phyloP scores from a whole-genome alignment of 2,329 filamentous ascomycete genomes.

The Escovopsis sp. region DNA sequence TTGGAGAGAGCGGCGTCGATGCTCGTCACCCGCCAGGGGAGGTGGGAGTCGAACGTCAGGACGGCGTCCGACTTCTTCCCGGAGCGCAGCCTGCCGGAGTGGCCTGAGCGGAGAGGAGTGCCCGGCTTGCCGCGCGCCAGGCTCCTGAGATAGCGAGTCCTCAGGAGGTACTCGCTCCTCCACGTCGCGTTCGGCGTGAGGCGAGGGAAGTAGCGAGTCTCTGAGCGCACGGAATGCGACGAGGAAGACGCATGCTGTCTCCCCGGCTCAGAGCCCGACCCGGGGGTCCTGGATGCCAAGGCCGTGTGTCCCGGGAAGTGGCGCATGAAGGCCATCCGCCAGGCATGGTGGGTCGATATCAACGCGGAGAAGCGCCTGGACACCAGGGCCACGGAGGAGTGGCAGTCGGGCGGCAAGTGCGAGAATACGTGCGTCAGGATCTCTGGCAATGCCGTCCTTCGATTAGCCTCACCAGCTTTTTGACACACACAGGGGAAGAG shows the following conservation, averaged over 20 bases:
- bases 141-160: constrained; percentile 71
- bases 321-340: constrained; percentile 82
- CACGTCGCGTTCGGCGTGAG: constrained; percentile 78
- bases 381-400: constrained; percentile 70
- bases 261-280: constrained; percentile 23
- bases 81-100: constrained; percentile 35
- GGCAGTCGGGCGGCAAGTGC: constrained; percentile 72
- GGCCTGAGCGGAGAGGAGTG: constrained; percentile 36
- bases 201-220: constrained; percentile 67
- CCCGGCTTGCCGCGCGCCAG: constrained; percentile 68
- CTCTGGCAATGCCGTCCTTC: constrained; percentile 38
- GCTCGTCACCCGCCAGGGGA: constrained; percentile 65
- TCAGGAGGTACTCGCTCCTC: constrained; percentile 87
- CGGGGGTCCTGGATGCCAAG: constrained; percentile 16
- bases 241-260: constrained; percentile 30
- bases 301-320: constrained; percentile 64
- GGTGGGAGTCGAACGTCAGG: constrained; percentile 72
- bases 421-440: constrained; percentile 84
- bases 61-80: constrained; percentile 58
- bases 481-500: background rate
- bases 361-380: constrained; percentile 76
- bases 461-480: background rate
- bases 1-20: constrained; percentile 63
- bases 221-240: constrained; percentile 46
- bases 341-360: constrained; percentile 83